Base-by-base conservation (phyloP, 257 asterid species). In the Solanum pennellii region DNA sequence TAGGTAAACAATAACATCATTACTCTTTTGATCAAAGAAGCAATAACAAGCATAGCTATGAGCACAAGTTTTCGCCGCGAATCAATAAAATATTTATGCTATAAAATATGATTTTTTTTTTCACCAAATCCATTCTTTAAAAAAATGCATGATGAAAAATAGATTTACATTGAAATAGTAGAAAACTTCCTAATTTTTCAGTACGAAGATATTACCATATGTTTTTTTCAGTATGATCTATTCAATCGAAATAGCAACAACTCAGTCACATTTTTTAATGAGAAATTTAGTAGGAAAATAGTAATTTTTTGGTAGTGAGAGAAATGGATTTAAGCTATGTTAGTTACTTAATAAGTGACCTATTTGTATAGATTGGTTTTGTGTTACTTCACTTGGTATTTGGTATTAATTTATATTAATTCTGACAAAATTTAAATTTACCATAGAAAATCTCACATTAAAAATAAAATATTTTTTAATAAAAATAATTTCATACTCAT, bases 381-480 rank as follows among this genome's bases (percentile, higher is more conserved):
- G 11, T 29, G 12, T 14, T 25, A n/a, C 13, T 68, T 69, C 23
- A 69, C 6, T 69, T 33, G 21, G 3, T 29, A 1, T 15, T 18
- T 69, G 12, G 0, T 69, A 68, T 31, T 11, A 62, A 62, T 62
- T 71, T 33, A 3, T 71, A 16, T 71, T 71, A 1, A 4, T 4
- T 16, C 3, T 1, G 8, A 31, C 0, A 31, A 71, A 69, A 27
- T 68, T 14, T 16, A 0, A 27, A 71, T 33, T 68, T 14, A 0
- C 0, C 0, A 7, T 7, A 14, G 29, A 27, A 68, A 29, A 14
- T 56, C 9, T 16, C 13, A 69, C 1, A 69, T 15, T 31, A 1
- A 31, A 0, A 27, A 0, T 7, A 31, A 18, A 33, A 18, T 8
- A 8, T 5, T 35, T 0, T 1, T 9, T 11, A 5, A 5, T 13